These are phyloP conservation scores for Arxiozyma slooffiae DNA, from an alignment of 1,139 yeast species.

Conservation along the genomic window DNA sequence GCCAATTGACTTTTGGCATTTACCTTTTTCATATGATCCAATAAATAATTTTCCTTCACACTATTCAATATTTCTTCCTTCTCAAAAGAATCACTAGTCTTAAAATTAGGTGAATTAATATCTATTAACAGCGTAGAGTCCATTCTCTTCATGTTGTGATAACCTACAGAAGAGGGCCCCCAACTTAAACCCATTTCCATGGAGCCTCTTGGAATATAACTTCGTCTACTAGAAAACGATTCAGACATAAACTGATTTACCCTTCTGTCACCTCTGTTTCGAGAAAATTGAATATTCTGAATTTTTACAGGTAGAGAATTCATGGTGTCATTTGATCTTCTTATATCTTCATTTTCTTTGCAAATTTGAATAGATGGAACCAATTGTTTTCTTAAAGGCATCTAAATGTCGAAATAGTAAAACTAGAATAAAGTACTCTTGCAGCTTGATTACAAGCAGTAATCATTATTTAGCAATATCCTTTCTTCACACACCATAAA, in stretches of 20 bases:
- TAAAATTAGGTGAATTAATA: constrained; percentile 30
- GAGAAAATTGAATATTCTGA: constrained; percentile 5
- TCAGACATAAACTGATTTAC: neutral
- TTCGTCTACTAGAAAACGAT: constrained; percentile 7
- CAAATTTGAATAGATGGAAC: neutral
- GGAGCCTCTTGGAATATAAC: constrained; percentile 3
- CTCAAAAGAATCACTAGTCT: constrained; percentile 16
- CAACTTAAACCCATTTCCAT: neutral
- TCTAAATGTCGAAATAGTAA: neutral
- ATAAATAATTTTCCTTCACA: constrained; percentile 21
- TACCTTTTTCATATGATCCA: constrained; percentile 6
- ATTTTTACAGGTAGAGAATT: neutral
- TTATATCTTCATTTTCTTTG: neutral
- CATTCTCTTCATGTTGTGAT: constrained; percentile 4
- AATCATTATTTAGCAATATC: neutral
- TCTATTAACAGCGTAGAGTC: constrained; percentile 25
- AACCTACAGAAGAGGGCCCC: neutral
- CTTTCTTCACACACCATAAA: neutral
- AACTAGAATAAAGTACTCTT: neutral
- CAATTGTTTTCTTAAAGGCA: neutral
- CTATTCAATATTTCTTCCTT: constrained; percentile 24
- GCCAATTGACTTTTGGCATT: neutral
- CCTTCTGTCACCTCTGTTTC: neutral
- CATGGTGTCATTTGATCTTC: neutral
- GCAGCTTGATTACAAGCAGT: neutral